phyloP scores from a whole-genome alignment of 306 rosid genomes.

The Coriaria nepalensis region DNA sequence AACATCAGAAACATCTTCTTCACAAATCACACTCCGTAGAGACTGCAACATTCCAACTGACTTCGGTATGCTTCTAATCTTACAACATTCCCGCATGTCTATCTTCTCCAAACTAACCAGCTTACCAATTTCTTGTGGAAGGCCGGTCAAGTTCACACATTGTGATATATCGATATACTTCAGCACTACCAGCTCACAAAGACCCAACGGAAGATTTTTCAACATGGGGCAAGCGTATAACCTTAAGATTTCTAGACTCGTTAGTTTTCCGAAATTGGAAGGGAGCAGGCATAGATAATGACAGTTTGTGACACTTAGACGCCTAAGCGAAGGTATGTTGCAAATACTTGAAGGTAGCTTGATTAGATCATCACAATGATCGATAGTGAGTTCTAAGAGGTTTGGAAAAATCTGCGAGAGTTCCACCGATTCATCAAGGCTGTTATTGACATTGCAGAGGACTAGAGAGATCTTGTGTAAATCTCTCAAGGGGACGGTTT shows the following conservation, averaged over 20 bases:
- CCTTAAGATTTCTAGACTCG: conserved; percentile 41
- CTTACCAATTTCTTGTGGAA: conserved; percentile 46
- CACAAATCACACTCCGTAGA: conserved; percentile 55
- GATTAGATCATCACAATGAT: conserved; percentile 61
- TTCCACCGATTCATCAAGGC: conserved; percentile 27
- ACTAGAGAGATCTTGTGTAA: conserved; percentile 49
- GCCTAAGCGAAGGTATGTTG: conserved; percentile 30
- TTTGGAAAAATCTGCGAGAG: conserved; percentile 37
- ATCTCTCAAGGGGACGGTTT: conserved; percentile 18
- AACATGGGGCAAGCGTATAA: conserved; percentile 63
- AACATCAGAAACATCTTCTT: conserved; percentile 55
- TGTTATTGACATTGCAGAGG: conserved; percentile 40
- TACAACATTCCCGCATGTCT: conserved; percentile 81
- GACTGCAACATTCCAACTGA: conserved; percentile 34
- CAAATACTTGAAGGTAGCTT: conserved; percentile 58
- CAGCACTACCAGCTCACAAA: conserved; percentile 33
- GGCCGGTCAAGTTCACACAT: conserved; percentile 39
- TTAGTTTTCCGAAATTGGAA: conserved; percentile 32
- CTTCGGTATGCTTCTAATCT: conserved; percentile 38
- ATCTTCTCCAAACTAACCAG: conserved; percentile 55
- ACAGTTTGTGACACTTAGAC: conserved; percentile 67
- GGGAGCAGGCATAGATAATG: conserved; percentile 50
- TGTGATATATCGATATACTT: conserved; percentile 69
- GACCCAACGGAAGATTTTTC: conserved; percentile 37
- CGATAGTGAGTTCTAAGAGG: conserved; percentile 55